Evolutionary conservation across 306 rosid species (phyloP).

Genomic region (Luffa acutangula): DNA sequence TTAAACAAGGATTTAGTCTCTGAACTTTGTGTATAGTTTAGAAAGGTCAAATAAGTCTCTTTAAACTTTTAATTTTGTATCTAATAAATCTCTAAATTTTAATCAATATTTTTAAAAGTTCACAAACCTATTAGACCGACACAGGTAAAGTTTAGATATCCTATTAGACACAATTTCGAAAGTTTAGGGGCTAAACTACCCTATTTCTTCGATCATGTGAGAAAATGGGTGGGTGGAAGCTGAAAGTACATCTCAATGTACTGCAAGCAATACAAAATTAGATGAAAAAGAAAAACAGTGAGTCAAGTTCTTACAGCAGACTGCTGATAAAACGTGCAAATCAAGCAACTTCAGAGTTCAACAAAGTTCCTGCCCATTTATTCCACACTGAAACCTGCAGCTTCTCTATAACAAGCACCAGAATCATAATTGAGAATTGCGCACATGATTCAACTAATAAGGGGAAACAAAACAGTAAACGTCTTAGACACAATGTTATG

Average conservation of each 20-base stretch:
- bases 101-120: too few species aligned
- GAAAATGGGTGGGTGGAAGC: neutral
- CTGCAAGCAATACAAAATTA: neutral
- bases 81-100: too few species aligned
- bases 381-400: neutral
- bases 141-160: too few species aligned
- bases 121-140: too few species aligned
- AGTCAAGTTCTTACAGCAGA: neutral
- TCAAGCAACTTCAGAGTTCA: neutral
- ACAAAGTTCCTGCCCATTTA: neutral
- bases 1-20: too few species aligned
- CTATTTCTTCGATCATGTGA: too few species aligned
- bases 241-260: neutral
- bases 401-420: neutral
- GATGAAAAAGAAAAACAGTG: neutral
- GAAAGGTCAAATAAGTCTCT: too few species aligned
- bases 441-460: neutral
- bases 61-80: too few species aligned
- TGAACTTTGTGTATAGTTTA: too few species aligned
- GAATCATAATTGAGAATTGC: neutral
- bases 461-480: neutral
- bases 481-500: neutral
- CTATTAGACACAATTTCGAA: too few species aligned
- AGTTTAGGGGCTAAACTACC: too few species aligned
- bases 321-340: neutral